Base-by-base conservation (phyloP, 257 asterid species). In the Nicotiana tomentosiformis region DNA sequence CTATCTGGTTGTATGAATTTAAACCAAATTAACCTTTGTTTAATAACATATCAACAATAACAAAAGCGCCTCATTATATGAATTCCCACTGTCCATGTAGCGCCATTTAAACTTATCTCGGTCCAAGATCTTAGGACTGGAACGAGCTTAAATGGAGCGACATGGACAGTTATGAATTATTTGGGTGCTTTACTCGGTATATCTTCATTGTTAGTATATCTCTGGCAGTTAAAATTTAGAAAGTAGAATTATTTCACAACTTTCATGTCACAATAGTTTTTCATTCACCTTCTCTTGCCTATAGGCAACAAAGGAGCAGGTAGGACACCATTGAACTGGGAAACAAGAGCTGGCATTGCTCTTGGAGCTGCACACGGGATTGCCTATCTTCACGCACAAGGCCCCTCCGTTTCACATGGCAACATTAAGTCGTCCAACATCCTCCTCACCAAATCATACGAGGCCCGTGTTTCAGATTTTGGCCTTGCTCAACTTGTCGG, bases 301-400 rank as follows among this genome's bases (percentile, higher is more conserved):
- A 16, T 35, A 90, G 93, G 93, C 80, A 90, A 87, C 82, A 88
- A 80, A 83, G 90, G 88, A 17, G 86, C 88, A 66, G 89, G 93
- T 69, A 82, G 90, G 87, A 88, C 90, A 57, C 90, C 91, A 0
- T 82, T 90, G 78, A 88, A 88, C 76, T 90, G 93, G 93, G 91
- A 90, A 86, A 87, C 90, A 15, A 87, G 93, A 60, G 82, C 88
- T 29, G 33, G 66, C 74, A 84, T 90, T 67, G 91, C 90, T n/a
- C 90, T 86, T 9, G 88, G 90, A 77, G 90, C 90, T 69, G 88
- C 90, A 43, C 84, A 77, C 0, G 93, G 93, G 33, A 87, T 90
- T 14, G 35, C 89, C 10, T 90, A 87, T 87, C 90, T 90, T 64
- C 93, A 89, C 20, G 82, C 90, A 12, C 90, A 84, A 55, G 91